A percentile compares a stretch with the other conserved stretches of the same genome.
Evolutionary conservation across 2,329 filamentous ascomycete species (phyloP).

Genomic region (Colletotrichum noveboracense): DNA sequence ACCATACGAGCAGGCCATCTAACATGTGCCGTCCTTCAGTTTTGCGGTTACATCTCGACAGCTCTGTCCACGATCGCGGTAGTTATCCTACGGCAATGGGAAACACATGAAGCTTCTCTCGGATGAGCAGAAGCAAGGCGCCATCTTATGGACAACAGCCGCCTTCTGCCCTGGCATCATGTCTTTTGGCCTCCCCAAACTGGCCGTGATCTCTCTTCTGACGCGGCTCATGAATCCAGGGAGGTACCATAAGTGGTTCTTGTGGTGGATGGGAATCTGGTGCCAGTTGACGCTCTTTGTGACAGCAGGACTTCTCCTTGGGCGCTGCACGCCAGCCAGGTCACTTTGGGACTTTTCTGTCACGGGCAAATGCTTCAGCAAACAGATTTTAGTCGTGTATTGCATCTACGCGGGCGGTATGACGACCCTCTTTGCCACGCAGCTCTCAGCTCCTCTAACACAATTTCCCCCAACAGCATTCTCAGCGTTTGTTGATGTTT

Average conservation of each 20-base stretch:
- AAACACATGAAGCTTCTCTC: conserved; percentile 38
- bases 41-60: conserved; percentile 28
- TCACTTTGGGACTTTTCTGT: background rate
- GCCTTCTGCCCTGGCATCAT: conserved; percentile 42
- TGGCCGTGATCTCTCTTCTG: conserved; percentile 44
- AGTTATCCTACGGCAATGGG: conserved; percentile 41
- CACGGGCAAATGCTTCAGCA: background rate
- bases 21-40: background rate
- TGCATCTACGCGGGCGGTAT: conserved; percentile 44
- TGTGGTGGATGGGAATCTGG: background rate
- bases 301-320: background rate
- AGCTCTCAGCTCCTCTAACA: background rate
- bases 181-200: conserved; percentile 45
- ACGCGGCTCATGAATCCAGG: conserved; percentile 29
- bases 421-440: background rate
- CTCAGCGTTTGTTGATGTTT: conserved; percentile 43
- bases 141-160: conserved; percentile 38
- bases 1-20: background rate
- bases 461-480: conserved; percentile 24
- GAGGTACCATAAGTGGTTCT: background rate
- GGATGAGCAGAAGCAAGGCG: conserved; percentile 29
- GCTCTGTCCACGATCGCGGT: conserved; percentile 39
- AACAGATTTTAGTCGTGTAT: conserved; percentile 40
- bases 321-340: background rate
- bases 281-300: background rate